Percentiles rank a stretch among this genome's conserved stretches.
These are phyloP conservation scores for Cunninghamia lanceolata DNA, from an alignment of 75 land plant species.

Conservation along the genomic window DNA sequence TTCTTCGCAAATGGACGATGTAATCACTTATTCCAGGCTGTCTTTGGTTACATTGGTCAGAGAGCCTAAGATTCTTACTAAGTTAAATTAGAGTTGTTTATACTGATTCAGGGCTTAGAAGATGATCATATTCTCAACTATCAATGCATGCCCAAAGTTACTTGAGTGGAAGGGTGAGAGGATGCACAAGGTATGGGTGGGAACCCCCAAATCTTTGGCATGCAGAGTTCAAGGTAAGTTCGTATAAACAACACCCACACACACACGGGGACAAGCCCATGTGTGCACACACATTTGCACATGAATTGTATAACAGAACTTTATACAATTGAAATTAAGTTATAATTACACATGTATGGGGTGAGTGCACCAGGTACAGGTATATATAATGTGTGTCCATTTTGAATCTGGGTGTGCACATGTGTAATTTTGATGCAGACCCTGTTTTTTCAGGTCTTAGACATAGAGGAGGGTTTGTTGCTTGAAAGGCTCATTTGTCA, in stretches of 20 bases:
- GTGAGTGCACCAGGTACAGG: background rate
- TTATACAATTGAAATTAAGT: background rate
- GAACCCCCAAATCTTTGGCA: too few relatives aligned
- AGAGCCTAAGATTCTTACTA: background rate
- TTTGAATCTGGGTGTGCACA: too few relatives aligned
- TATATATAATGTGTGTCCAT: too few relatives aligned
- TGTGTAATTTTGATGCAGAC: too few relatives aligned
- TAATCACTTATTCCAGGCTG: background rate
- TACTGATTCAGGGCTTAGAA: background rate
- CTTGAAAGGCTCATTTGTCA: too few relatives aligned
- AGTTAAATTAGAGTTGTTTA: background rate
- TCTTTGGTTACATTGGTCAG: background rate
- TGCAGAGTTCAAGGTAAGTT: too few relatives aligned
- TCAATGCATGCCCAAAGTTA: background rate
- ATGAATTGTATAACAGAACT: too few relatives aligned
- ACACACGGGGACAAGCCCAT: too few relatives aligned
- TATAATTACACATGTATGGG: background rate
- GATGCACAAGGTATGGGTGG: too few relatives aligned
- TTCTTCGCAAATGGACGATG: background rate
- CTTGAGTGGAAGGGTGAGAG: background rate
- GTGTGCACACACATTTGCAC: background rate
- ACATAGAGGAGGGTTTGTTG: too few relatives aligned
- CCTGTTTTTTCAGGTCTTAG: too few relatives aligned
- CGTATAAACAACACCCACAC: too few relatives aligned
- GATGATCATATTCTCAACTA: background rate